Conservation (phyloP, 1,284 basidiomycete species). For the Irpex rosettiformis region DNA sequence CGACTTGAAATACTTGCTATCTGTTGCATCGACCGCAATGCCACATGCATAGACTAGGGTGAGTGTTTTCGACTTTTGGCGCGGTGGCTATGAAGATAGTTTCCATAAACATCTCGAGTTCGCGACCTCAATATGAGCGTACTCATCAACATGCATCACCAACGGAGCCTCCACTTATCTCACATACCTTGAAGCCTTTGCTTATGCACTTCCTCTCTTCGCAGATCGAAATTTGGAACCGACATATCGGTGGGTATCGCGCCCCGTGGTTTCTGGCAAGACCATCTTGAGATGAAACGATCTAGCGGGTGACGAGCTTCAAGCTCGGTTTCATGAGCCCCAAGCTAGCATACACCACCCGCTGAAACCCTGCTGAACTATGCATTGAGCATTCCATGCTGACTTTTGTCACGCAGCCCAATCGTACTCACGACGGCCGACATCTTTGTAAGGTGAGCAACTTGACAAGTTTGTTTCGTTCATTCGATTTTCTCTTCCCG, state of each 20-base stretch:
- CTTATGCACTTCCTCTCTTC: neutral
- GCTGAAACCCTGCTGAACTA: constrained; percentile 29
- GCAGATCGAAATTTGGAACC: neutral
- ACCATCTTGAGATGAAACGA: constrained; percentile 30
- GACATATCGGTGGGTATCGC: constrained; percentile 5
- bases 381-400: neutral
- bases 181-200: neutral
- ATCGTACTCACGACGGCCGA: neutral
- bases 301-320: constrained; percentile 35
- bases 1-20: neutral
- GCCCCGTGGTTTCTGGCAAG: neutral
- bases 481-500: constrained; percentile 16
- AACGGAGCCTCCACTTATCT: constrained; percentile 46
- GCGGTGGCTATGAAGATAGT: constrained; percentile 51
- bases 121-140: constrained; percentile 64
- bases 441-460: constrained; percentile 13
- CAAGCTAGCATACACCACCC: constrained; percentile 38
- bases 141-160: constrained; percentile 80
- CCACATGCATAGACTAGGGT: constrained; percentile 12
- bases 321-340: constrained; percentile 28
- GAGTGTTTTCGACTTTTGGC: constrained; percentile 15
- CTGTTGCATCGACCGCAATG: neutral
- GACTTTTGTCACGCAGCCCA: neutral
- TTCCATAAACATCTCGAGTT: constrained; percentile 59
- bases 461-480: neutral